Evolutionary conservation across 1,139 yeast genomes (phyloP).

Genomic region (Geotrichum australiense): DNA sequence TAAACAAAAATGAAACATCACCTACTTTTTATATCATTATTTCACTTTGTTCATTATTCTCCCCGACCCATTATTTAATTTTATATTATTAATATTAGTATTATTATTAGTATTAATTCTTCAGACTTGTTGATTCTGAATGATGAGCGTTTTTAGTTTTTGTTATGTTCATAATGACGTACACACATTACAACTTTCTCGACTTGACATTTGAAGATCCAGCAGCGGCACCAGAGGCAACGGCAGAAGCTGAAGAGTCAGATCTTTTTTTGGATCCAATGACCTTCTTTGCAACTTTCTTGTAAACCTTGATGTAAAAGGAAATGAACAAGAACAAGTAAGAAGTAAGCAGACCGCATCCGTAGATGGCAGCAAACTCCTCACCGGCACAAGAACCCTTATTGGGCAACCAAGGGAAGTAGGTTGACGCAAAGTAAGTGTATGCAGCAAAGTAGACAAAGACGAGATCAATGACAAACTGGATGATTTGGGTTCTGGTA

Average conservation of each 20-base stretch:
- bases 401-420: constrained; percentile 58
- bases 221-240: constrained; percentile 18
- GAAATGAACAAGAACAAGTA: constrained; percentile 87
- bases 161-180: too few relatives aligned
- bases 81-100: too few relatives aligned
- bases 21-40: too few relatives aligned
- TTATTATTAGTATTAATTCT: too few relatives aligned
- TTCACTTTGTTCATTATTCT: too few relatives aligned
- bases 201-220: constrained; percentile 19
- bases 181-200: constrained; percentile 13
- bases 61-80: too few relatives aligned
- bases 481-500: constrained; percentile 91
- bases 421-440: constrained; percentile 38
- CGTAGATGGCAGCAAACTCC: constrained; percentile 85
- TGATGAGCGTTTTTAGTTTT: too few relatives aligned
- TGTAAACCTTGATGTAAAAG: constrained; percentile 85
- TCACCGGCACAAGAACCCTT: constrained; percentile 88
- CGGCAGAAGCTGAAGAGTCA: constrained; percentile 17
- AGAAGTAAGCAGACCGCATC: constrained; percentile 82
- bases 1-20: too few relatives aligned
- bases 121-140: too few relatives aligned
- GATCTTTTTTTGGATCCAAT: constrained; percentile 24
- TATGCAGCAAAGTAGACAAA: constrained; percentile 92
- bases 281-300: constrained; percentile 30
- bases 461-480: constrained; percentile 80